Base-by-base conservation (phyloP, 371 early-diverging fungal genomes). In the Choanephora cucurbitarum region DNA sequence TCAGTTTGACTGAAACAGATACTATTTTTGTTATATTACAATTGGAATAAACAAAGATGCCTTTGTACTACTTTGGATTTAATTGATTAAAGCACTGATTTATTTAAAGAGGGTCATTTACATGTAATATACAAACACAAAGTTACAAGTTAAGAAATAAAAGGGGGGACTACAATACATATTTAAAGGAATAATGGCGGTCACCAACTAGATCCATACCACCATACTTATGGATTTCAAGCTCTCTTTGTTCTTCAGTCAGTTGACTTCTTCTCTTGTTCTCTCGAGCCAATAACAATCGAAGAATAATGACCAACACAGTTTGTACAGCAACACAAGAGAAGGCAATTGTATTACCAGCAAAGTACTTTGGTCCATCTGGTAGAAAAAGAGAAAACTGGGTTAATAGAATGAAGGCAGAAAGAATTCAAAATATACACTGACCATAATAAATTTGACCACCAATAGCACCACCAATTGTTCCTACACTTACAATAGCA, bases 401-500 rank as follows among this genome's bases (percentile, higher is more conserved):
- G 28, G 48, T 33, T 48, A 9, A 31, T 10, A 18, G 10, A 13
- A 37, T 11, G 3, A 28, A 28, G 3, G 28, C 7, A 28, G 7
- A 28, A 7, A 28, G 7, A 37, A 32, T 10, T 32, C 32, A 1
- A 46, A 6, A 28, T 4, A 18, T 44, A 7, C 5, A 32, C 50
- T 45, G 50, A 66, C 66, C 72, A 57, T 62, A 71, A 33, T 71
- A 71, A 22, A 71, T 71, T 50, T 71, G 72, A 14, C 72, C 72
- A 48, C 72, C 72, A 42, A 71, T 66, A 24, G 70, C 72, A 24
- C 64, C 72, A 33, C 72, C 72, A 51, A 71, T 70, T 1, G 69
- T 69, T 19, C 72, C 72, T 39, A 71, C 32, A 22, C 66, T 65
- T 2, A 71, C 72, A 57, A 71, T 71, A 31, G 63, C 58, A n/a